Percentiles rank a stretch among this genome's conserved stretches.
phyloP scores from a whole-genome alignment of 164 flowering plant species.

The Sextonia rubra region DNA sequence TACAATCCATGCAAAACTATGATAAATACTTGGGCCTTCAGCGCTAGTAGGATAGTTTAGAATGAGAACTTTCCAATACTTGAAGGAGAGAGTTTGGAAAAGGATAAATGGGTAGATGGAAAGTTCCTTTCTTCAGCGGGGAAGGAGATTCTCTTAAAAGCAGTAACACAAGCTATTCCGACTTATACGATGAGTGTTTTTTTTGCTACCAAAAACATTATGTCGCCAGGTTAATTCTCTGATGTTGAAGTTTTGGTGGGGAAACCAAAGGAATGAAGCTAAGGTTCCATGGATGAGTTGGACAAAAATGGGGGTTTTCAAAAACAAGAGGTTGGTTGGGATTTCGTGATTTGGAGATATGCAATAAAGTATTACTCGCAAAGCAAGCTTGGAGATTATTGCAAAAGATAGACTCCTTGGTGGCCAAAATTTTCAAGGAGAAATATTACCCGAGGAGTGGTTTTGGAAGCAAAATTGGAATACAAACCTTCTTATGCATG shows the following conservation, averaged over 20 bases:
- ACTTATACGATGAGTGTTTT: too few relatives aligned
- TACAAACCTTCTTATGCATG: too few relatives aligned
- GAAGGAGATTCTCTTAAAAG: too few relatives aligned
- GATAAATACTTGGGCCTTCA: not conserved
- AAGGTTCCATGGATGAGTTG: not conserved
- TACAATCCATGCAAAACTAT: too few relatives aligned
- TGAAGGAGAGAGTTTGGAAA: too few relatives aligned
- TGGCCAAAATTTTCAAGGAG: too few relatives aligned
- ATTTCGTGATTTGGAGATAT: not conserved
- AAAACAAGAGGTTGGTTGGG: not conserved
- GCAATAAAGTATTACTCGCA: not conserved
- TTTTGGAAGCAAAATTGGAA: too few relatives aligned
- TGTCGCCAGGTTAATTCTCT: not conserved
- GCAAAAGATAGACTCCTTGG: not conserved
- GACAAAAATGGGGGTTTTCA: not conserved
- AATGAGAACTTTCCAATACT: not conserved
- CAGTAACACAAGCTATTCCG: too few relatives aligned
- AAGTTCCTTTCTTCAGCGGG: too few relatives aligned
- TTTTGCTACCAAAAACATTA: not conserved
- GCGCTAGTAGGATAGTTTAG: not conserved
- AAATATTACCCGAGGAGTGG: too few relatives aligned
- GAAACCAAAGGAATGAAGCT: not conserved
- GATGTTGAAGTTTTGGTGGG: not conserved
- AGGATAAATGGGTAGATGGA: not conserved
- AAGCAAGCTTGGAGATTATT: not conserved